Conservation (phyloP, 129 eudicot species). For the Flaveria trinervia region DNA sequence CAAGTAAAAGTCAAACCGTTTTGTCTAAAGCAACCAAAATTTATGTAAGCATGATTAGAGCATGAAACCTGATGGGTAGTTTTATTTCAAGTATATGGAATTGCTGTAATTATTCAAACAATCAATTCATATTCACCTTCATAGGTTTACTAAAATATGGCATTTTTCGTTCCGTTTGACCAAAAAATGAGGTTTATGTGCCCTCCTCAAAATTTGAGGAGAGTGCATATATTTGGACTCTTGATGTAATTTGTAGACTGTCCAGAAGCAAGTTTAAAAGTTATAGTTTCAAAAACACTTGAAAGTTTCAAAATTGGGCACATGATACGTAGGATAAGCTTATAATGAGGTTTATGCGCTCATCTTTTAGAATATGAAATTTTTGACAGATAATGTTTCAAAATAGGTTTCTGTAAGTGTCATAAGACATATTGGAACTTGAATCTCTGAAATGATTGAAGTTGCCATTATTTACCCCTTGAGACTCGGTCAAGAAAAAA, state of each 20-base stretch:
- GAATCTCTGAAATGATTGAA: background rate
- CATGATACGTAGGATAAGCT: background rate
- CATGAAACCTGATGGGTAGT: background rate
- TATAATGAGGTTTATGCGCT: background rate
- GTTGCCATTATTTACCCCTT: background rate
- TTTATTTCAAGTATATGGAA: constrained; percentile 5
- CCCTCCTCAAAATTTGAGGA: background rate
- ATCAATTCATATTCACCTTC: background rate
- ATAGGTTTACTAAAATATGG: background rate
- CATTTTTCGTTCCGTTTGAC: background rate
- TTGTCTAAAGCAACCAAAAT: constrained; percentile 1
- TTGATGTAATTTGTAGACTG: background rate
- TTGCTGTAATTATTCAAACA: background rate
- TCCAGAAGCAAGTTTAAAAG: background rate
- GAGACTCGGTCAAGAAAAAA: background rate
- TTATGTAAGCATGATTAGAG: background rate
- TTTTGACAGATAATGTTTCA: background rate
- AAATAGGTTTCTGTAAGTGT: background rate
- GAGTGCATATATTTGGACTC: background rate
- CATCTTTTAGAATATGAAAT: background rate
- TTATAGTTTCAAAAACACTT: background rate
- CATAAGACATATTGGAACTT: background rate
- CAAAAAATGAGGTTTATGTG: background rate
- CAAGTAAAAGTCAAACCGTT: background rate
- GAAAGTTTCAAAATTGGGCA: background rate